These are phyloP conservation scores for Vaccinium macrocarpon DNA, from an alignment of 148 eudicot genomes.

Conservation along the genomic window DNA sequence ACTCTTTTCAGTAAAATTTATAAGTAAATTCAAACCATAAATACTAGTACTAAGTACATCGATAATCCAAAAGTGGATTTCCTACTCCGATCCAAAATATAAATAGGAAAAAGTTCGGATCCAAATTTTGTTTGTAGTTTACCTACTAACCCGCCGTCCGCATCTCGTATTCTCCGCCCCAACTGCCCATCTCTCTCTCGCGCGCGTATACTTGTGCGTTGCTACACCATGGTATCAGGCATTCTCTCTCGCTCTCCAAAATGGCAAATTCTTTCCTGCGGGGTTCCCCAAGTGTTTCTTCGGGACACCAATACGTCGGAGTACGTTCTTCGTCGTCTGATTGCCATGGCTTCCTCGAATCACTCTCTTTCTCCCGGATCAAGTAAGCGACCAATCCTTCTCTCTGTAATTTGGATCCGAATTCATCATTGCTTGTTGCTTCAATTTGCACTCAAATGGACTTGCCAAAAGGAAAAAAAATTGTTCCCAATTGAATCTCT, in stretches of 20 bases:
- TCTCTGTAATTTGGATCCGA: background rate
- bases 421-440: background rate
- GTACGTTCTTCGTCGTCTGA: background rate
- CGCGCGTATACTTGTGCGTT: background rate
- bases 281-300: background rate
- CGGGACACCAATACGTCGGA: background rate
- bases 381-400: constrained; percentile 10
- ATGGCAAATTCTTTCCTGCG: background rate
- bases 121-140: background rate
- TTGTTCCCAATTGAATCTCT: too few species aligned
- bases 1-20: too few species aligned
- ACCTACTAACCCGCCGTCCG: background rate
- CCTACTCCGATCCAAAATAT: too few species aligned
- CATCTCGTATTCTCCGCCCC: background rate
- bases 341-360: background rate
- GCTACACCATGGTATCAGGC: background rate
- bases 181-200: background rate
- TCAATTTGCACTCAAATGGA: background rate
- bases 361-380: constrained; percentile 31
- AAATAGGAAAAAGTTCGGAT: too few species aligned
- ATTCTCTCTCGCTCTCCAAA: background rate
- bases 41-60: too few species aligned
- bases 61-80: too few species aligned
- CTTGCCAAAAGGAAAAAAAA: background rate
- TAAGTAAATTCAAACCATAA: too few species aligned